Evolutionary conservation across 1,284 basidiomycete genomes (phyloP), one percentile per base, ranked within the genome.

Genomic region (Blastosporella zonata): DNA sequence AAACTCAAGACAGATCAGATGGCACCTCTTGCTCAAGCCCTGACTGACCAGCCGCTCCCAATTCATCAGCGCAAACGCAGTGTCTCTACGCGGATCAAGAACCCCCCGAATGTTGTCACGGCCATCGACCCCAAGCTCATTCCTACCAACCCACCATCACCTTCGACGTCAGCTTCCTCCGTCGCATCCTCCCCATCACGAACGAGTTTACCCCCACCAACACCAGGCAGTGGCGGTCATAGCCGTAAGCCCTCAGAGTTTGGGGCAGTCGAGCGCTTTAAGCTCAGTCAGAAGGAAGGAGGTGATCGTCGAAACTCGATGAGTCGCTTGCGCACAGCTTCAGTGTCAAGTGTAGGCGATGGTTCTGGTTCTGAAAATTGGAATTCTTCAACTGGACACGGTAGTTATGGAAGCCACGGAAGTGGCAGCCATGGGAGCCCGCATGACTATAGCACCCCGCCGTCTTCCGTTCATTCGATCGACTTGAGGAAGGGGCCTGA

Each of bases 151-250:
- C 88, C 88, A 4, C 88, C 88, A 36, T 97, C 94, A 4, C 94
- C 94, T 2, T 87, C 93, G 0, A 95, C 92, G 0, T 96, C 93
- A 10, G 92, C 87, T 0, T 96, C 93, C 2, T 96, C 93, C 1
- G 88, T 95, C 29, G 90, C 91, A 1, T 97, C 92, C 1, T 95
- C 90, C 6, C 91, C 91, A 0, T 96, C 92, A 4, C 81, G 92
- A 18, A 73, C 84, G 29, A 82, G 84, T 61, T 59, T 81, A 10
- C 78, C 80, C 7, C 81, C 91, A 4, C 79, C 87, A 7, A 89
- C 89, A 0, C 81, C 89, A 9, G 83, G 82, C 5, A 79, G 73
- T 52, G 70, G 68, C 5, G 69, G 70, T 41, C 93, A 95, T 66
- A 69, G 71, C 15, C 83, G 93, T 36, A 89, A 92, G 57, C 88